Evolutionary conservation across 2,329 filamentous ascomycete species (phyloP).

Genomic region (Epichloe bromicola): DNA sequence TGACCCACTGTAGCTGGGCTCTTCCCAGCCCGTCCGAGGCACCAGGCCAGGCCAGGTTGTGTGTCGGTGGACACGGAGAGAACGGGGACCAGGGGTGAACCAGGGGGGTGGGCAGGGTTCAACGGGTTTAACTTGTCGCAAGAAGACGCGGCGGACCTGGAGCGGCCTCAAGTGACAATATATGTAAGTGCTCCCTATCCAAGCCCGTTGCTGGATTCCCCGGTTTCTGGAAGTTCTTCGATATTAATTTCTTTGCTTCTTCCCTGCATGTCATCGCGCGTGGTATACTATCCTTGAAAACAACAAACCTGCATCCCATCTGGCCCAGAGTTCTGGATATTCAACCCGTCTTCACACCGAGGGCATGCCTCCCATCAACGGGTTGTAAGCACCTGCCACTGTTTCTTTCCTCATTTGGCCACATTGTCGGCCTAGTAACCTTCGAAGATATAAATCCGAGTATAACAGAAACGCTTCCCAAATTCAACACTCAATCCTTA

Average conservation of each 20-base stretch:
- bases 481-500: background rate
- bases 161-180: too few relatives aligned
- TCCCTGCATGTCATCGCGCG: background rate
- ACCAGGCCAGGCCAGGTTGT: too few relatives aligned
- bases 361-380: conserved; percentile 1
- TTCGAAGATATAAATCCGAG: background rate
- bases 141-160: too few relatives aligned
- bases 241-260: background rate
- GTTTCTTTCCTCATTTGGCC: background rate
- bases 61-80: background rate
- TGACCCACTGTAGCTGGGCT: too few relatives aligned
- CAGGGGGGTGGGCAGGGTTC: background rate
- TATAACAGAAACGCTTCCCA: background rate
- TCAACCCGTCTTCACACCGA: background rate
- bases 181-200: conserved; percentile 10
- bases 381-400: background rate
- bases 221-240: background rate
- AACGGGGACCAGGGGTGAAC: background rate
- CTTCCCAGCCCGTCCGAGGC: too few relatives aligned
- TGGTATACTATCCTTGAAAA: background rate
- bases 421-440: background rate
- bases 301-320: background rate
- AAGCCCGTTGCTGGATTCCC: background rate
- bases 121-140: background rate
- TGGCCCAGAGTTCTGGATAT: background rate